phyloP scores from a whole-genome alignment of 2,329 filamentous ascomycete genomes.

The Fusarium fujikuroi region DNA sequence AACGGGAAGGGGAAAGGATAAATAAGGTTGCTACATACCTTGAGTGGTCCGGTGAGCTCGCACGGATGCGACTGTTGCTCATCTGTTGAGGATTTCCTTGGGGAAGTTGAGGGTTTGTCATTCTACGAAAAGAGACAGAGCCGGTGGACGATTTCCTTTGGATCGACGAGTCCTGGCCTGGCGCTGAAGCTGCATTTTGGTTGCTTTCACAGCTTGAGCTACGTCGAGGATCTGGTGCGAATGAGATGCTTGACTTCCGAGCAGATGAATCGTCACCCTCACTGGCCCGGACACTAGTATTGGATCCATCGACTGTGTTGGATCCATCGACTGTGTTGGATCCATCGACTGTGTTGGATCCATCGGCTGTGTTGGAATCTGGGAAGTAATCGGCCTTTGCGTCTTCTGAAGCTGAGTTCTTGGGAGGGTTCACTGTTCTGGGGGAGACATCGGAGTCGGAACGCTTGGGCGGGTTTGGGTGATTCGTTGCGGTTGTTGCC shows the following conservation, averaged over 20 bases:
- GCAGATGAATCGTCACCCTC: slow-evolving; percentile 48
- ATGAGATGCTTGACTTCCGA: slow-evolving; percentile 49
- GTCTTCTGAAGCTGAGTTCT: slow-evolving; percentile 17
- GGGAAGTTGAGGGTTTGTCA: slow-evolving; percentile 57
- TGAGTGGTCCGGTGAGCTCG: slow-evolving; percentile 60
- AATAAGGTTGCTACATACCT: slow-evolving; percentile 52
- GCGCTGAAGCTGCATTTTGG: slow-evolving; percentile 43
- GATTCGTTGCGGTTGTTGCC: slow-evolving; percentile 40
- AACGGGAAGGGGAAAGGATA: not conserved
- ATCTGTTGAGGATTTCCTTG: slow-evolving; percentile 60
- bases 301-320: slow-evolving; percentile 41
- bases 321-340: slow-evolving; percentile 40
- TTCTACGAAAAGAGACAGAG: slow-evolving; percentile 60
- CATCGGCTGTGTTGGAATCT: slow-evolving; percentile 39
- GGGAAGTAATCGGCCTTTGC: slow-evolving; percentile 43
- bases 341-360: slow-evolving; percentile 41
- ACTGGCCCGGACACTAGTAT: slow-evolving; percentile 40
- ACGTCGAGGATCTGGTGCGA: slow-evolving; percentile 49
- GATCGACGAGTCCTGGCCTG: slow-evolving; percentile 32
- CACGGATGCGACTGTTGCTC: slow-evolving; percentile 55
- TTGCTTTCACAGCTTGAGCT: slow-evolving; percentile 42
- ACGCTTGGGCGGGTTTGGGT: slow-evolving; percentile 44
- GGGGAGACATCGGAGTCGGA: slow-evolving; percentile 59
- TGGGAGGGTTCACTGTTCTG: slow-evolving; percentile 45
- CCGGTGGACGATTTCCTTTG: slow-evolving; percentile 58